Evolutionary conservation across 1,139 yeast genomes (phyloP).

Genomic region (Diutina sp.): DNA sequence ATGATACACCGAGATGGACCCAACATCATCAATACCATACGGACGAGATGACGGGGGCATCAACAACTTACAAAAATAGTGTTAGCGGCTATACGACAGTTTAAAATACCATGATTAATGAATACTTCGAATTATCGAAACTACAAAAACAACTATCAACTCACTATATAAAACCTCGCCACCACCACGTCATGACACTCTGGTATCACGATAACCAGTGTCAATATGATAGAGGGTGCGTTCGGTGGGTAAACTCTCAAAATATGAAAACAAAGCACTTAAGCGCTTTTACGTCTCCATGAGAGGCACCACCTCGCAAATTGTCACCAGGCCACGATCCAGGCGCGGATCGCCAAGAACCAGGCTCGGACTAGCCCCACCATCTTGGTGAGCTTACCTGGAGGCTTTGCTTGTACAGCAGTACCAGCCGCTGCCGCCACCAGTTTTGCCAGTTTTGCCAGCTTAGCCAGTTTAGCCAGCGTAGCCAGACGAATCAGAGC

Average conservation of each 20-base stretch:
- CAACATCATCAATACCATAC: too few species aligned
- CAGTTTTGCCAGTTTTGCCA: not conserved
- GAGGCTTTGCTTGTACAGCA: not conserved
- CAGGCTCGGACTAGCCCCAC: not conserved
- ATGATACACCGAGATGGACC: not conserved
- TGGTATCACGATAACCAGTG: not conserved
- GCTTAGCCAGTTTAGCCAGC: not conserved
- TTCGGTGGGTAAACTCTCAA: not conserved
- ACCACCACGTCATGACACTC: too few species aligned
- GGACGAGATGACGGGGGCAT: not conserved
- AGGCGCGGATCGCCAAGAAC: not conserved
- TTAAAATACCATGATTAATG: not conserved
- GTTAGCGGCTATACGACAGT: not conserved
- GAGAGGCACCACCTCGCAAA: not conserved
- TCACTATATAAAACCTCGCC: too few species aligned
- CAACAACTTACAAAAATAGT: too few species aligned
- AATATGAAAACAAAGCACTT: not conserved
- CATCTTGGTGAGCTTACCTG: not conserved
- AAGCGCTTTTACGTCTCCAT: not conserved
- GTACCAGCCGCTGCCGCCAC: not conserved
- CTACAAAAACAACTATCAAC: too few species aligned
- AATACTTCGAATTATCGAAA: not conserved
- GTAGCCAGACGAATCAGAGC: not conserved
- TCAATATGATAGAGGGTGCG: not conserved
- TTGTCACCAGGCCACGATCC: not conserved